A percentile compares a stretch with the other conserved stretches of the same genome.
These are phyloP conservation scores for Lomentospora prolificans DNA, from an alignment of 2,329 filamentous ascomycete genomes.

Conservation along the genomic window DNA sequence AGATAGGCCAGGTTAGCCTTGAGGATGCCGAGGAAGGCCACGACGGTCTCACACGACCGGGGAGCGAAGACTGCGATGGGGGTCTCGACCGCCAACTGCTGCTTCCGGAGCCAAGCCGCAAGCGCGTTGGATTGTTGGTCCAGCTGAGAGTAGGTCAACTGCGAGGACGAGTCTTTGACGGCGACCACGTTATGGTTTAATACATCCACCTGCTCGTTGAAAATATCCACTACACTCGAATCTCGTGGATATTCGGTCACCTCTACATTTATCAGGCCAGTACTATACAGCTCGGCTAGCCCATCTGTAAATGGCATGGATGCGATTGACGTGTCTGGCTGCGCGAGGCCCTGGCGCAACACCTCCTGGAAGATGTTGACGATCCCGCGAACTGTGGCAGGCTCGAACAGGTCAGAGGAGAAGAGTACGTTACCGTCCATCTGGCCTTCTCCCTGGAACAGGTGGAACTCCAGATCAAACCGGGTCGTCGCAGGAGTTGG, in stretches of 20 bases:
- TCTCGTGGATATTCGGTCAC: slow-evolving; percentile 11
- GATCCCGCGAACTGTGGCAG: slow-evolving; percentile 12
- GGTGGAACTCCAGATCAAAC: neutral
- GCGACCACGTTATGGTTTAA: slow-evolving; percentile 11
- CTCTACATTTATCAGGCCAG: too few relatives aligned
- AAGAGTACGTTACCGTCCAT: neutral
- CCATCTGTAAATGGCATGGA: neutral
- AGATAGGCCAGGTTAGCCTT: slow-evolving; percentile 18
- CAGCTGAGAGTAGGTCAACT: slow-evolving; percentile 16
- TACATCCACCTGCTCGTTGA: slow-evolving; percentile 12
- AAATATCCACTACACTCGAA: slow-evolving; percentile 15
- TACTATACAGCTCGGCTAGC: slow-evolving; percentile 6
- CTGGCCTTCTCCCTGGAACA: neutral
- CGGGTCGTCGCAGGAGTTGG: neutral
- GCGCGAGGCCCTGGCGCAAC: slow-evolving; percentile 8
- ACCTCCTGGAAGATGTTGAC: slow-evolving; percentile 13
- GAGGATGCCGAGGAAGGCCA: slow-evolving; percentile 16
- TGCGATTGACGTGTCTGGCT: neutral
- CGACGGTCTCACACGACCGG: slow-evolving; percentile 16
- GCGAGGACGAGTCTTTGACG: slow-evolving; percentile 11
- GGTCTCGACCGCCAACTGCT: slow-evolving; percentile 9
- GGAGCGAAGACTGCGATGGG: slow-evolving; percentile 14
- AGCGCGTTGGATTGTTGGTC: slow-evolving; percentile 13
- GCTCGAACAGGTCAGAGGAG: neutral
- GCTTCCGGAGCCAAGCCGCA: slow-evolving; percentile 12